phyloP scores from a whole-genome alignment of 2,329 filamentous ascomycete species.

The Sporothrix euskadiensis region DNA sequence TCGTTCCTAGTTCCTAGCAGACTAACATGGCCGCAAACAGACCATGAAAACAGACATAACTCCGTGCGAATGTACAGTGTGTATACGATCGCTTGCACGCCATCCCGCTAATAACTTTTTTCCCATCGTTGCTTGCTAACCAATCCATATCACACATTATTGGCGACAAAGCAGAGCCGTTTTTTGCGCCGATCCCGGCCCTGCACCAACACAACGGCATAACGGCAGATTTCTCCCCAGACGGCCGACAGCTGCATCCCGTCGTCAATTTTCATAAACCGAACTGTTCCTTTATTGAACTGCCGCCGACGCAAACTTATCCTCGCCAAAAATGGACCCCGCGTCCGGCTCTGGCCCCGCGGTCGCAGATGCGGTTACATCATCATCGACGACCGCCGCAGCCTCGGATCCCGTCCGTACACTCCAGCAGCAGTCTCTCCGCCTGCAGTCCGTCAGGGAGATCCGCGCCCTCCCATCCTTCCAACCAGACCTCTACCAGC shows the following conservation, averaged over 20 bases:
- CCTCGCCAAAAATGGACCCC: conserved; percentile 18
- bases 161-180: conserved; percentile 7
- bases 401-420: conserved; percentile 1
- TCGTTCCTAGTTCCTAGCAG: background rate
- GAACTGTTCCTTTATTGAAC: background rate
- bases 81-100: background rate
- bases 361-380: conserved; percentile 17
- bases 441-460: conserved; percentile 20
- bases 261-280: background rate
- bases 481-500: conserved; percentile 61
- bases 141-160: conserved; percentile 1
- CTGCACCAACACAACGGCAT: background rate
- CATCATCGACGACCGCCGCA: background rate
- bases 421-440: background rate
- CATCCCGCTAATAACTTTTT: conserved; percentile 26
- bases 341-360: conserved; percentile 15
- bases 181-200: conserved; percentile 2
- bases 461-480: conserved; percentile 53
- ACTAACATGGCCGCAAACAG: background rate
- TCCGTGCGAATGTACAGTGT: conserved; percentile 12
- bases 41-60: background rate
- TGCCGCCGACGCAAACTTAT: background rate
- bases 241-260: background rate
- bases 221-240: background rate
- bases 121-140: conserved; percentile 3